Conservation (phyloP, 1,284 basidiomycete genomes). For the Termitomyces sp. region DNA sequence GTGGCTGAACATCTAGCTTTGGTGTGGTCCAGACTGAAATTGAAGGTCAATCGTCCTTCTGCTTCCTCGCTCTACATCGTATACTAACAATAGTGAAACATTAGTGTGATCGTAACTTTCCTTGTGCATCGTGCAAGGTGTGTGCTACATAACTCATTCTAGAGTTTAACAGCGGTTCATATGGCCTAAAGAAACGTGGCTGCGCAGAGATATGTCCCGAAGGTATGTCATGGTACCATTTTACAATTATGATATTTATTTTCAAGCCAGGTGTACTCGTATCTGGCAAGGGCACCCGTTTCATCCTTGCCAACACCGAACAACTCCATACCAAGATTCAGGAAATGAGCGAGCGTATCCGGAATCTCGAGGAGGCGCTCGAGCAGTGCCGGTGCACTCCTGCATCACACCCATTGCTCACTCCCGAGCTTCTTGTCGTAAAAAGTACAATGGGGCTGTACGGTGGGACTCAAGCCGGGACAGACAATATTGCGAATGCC, state of each 20-base stretch:
- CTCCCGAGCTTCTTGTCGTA: slow-evolving; percentile 51
- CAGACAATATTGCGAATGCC: background rate
- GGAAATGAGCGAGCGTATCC: slow-evolving; percentile 61
- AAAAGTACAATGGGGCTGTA: slow-evolving; percentile 66
- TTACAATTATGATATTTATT: background rate
- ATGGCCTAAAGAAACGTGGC: slow-evolving; percentile 50
- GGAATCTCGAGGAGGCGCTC: slow-evolving; percentile 63
- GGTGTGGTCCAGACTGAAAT: slow-evolving; percentile 34
- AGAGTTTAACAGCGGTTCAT: background rate
- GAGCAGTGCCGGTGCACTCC: slow-evolving; percentile 23
- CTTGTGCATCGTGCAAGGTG: slow-evolving; percentile 42
- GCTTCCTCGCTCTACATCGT: slow-evolving; percentile 10
- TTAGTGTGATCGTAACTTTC: slow-evolving; percentile 56
- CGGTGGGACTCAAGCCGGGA: slow-evolving; percentile 30
- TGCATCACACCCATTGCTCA: slow-evolving; percentile 51
- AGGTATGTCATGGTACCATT: slow-evolving; percentile 32
- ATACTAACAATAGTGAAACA: slow-evolving; percentile 9
- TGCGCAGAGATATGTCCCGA: slow-evolving; percentile 63
- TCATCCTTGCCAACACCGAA: slow-evolving; percentile 72
- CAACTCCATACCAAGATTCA: slow-evolving; percentile 69
- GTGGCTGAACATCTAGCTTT: slow-evolving; percentile 6
- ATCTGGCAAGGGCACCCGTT: slow-evolving; percentile 72
- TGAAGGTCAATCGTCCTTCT: slow-evolving; percentile 33
- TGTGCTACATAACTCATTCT: slow-evolving; percentile 3
- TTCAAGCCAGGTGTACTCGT: slow-evolving; percentile 55